Conservation (phyloP, 495 filamentous ascomycete species). For the Xylaria telfairii region DNA sequence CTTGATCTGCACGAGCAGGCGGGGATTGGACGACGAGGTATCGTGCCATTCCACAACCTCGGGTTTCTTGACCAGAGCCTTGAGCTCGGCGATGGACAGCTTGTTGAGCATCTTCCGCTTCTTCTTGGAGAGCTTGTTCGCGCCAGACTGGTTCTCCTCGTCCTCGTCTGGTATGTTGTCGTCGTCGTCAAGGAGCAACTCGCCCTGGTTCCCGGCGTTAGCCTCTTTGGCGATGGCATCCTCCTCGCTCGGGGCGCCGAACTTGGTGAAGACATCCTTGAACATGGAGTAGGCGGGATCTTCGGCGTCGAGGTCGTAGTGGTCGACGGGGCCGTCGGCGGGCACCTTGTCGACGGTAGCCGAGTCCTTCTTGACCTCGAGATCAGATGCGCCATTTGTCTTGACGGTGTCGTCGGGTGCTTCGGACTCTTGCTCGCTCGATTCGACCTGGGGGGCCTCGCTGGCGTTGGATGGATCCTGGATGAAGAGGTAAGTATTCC, state of each 20-base stretch:
- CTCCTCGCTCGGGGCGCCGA: slow-evolving; percentile 59
- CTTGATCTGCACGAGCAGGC: slow-evolving; percentile 91
- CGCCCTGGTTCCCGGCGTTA: slow-evolving; percentile 80
- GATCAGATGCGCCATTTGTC: slow-evolving; percentile 33
- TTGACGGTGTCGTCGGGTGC: slow-evolving; percentile 35
- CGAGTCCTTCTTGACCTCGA: slow-evolving; percentile 50
- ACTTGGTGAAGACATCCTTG: slow-evolving; percentile 78
- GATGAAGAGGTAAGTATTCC: slow-evolving; percentile 26
- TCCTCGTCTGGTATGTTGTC: slow-evolving; percentile 86
- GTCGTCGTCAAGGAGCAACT: slow-evolving; percentile 85
- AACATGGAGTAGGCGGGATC: slow-evolving; percentile 85
- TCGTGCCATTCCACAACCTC: slow-evolving; percentile 98
- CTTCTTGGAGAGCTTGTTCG: slow-evolving; percentile 85
- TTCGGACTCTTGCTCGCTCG: slow-evolving; percentile 36
- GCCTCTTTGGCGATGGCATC: slow-evolving; percentile 62
- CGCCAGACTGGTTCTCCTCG: slow-evolving; percentile 71
- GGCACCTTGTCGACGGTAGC: slow-evolving; percentile 44
- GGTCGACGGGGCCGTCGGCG: slow-evolving; percentile 51
- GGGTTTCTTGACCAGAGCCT: slow-evolving; percentile 87
- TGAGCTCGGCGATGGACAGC: slow-evolving; percentile 92
- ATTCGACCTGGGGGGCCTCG: slow-evolving; percentile 31
- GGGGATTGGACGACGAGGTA: slow-evolving; percentile 88
- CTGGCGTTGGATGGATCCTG: slow-evolving; percentile 30
- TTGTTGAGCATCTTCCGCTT: slow-evolving; percentile 89
- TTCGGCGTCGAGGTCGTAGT: slow-evolving; percentile 60